Evolutionary conservation across 352 stramenopile genomes (phyloP).

Genomic region (Thraustochytrium sp.): DNA sequence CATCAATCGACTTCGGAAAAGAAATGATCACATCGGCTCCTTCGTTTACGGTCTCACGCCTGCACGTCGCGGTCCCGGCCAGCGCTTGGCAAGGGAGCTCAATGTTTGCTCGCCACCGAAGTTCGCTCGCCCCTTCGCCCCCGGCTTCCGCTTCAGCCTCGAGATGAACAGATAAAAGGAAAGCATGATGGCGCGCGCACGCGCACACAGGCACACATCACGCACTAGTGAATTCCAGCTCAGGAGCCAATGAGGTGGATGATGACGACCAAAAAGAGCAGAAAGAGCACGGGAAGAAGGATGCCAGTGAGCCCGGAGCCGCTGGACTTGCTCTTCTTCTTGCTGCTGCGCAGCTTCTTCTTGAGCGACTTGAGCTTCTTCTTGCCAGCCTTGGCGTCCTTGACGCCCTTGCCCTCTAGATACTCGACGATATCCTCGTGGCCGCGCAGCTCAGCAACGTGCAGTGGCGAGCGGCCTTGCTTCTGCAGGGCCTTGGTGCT

Average conservation of each 20-base stretch:
- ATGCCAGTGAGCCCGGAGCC: background rate
- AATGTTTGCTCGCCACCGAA: too few species aligned
- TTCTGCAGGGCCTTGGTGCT: background rate
- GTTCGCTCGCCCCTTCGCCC: too few species aligned
- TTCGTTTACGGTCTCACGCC: too few species aligned
- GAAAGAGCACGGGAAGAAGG: background rate
- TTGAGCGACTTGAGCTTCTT: background rate
- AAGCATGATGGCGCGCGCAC: too few species aligned
- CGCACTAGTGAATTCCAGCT: too few species aligned
- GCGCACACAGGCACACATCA: too few species aligned
- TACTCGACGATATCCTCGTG: background rate
- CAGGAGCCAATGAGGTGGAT: conserved; percentile 14
- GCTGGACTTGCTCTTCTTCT: conserved; percentile 19
- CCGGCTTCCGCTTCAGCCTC: too few species aligned
- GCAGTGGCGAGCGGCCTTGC: background rate
- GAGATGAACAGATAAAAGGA: too few species aligned
- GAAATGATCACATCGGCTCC: too few species aligned
- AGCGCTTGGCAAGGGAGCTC: too few species aligned
- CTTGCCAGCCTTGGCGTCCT: conserved; percentile 7
- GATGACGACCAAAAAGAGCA: conserved; percentile 2
- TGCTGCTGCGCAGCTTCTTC: background rate
- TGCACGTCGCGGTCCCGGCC: too few species aligned
- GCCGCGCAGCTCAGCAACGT: background rate
- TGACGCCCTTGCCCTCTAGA: background rate
- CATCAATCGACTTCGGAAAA: too few species aligned